Base-by-base conservation (phyloP, 805 yeast species). In the Geotrichum ghanense region DNA sequence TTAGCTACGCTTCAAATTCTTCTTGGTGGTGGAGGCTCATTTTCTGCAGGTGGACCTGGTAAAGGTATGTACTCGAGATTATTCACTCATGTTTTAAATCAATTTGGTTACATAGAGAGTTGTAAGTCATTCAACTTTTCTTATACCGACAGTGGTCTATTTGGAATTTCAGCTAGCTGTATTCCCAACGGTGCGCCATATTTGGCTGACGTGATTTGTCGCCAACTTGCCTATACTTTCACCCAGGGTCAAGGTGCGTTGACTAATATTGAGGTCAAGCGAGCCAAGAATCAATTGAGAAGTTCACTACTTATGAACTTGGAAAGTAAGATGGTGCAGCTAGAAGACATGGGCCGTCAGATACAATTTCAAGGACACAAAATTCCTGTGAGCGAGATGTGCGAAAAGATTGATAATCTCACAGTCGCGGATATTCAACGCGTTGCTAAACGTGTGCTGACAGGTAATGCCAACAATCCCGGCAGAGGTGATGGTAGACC, bases 21-120 rank as follows among this genome's bases (percentile, higher is more conserved):
- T 20, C 68, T 92, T 12, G 98, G 98, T 40, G 97, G 97, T 31
- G 98, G 97, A 48, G 95, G 96, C 3, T 88, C 97, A 1, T 92
- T 92, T 60, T 81, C 94, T 17, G 97, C 98, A 7, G 98, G 98
- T 53, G 98, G 98, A 0, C 98, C 98, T 16, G 98, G 98, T 46
- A 92, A 92, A 65, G 98, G 98, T 3, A 89, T 92, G 97, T 92
- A 88, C 62, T 86, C 96, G 3, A 74, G 97, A 49, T 75, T 94
- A 21, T 92, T 88, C 68, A 86, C 95, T 0, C 78, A 88, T 55
- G 95, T 92, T 2, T 71, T 92, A 60, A 90, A 90, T 65, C 92
- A 83, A 61, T 85, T 83, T 61, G 95, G 94, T 35, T 89, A 83
- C 61, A 79, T 92, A 45, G 98, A 92, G 60, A 81, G 83, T 57